These are phyloP conservation scores for Dioscorea zingiberensis DNA, from an alignment of 106 monocot genomes.

Conservation along the genomic window DNA sequence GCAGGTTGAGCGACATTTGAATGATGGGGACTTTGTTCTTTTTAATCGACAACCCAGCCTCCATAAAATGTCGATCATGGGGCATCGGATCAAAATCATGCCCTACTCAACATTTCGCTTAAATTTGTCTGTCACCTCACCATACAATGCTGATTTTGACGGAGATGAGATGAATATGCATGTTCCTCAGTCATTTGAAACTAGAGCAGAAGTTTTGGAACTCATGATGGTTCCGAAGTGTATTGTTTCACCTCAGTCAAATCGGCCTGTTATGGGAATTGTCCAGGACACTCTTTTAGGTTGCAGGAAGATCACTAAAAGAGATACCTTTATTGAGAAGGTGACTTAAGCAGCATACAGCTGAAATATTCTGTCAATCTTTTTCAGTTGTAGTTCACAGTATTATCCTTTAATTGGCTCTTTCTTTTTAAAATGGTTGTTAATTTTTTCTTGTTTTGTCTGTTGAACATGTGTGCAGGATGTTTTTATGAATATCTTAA, in stretches of 20 bases:
- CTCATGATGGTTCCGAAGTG: constrained; percentile 99
- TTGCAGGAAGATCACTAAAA: constrained; percentile 94
- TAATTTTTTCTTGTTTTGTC: neutral
- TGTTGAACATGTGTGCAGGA: constrained; percentile 46
- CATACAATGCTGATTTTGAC: constrained; percentile 99
- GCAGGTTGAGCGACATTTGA: constrained; percentile 92
- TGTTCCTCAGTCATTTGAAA: constrained; percentile 99
- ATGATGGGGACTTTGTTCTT: constrained; percentile 97
- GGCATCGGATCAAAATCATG: constrained; percentile 96
- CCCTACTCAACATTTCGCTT: constrained; percentile 97
- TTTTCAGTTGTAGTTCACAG: neutral
- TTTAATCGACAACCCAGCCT: constrained; percentile 98
- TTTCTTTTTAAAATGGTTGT: neutral
- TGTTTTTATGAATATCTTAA: constrained; percentile 99
- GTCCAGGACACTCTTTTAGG: constrained; percentile 95
- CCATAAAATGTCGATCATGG: constrained; percentile 99
- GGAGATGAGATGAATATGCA: constrained; percentile 99
- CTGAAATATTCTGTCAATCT: neutral
- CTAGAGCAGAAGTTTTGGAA: constrained; percentile 91
- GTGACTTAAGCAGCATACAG: constrained; percentile 12
- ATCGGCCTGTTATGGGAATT: constrained; percentile 98
- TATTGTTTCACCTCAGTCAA: constrained; percentile 96
- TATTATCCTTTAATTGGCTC: neutral
- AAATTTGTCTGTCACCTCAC: constrained; percentile 93
- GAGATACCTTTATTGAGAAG: constrained; percentile 98